A percentile compares a stretch with the other conserved stretches of the same genome.
Evolutionary conservation across 352 stramenopile species (phyloP).

Genomic region (Phytophthora sansomeana): DNA sequence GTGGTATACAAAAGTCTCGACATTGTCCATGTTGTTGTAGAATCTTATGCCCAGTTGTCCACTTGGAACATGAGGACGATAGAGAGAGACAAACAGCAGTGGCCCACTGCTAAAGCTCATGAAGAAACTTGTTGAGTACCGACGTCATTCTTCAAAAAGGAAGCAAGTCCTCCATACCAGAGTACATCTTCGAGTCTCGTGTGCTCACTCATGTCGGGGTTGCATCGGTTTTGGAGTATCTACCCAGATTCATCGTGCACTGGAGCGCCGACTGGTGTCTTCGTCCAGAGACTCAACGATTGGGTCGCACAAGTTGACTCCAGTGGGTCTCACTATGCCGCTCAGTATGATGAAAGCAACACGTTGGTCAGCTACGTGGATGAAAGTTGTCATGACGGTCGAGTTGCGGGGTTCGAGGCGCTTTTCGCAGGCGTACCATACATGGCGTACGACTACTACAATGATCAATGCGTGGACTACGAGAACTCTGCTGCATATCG

Average conservation of each 20-base stretch:
- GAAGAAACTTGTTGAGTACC: too few species aligned
- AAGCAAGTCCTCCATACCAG: too few species aligned
- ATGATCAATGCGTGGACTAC: constrained; percentile 6
- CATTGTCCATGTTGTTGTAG: too few species aligned
- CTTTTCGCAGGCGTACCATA: constrained; percentile 3
- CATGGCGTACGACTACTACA: constrained; percentile 14
- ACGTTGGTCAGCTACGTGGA: constrained; percentile 4
- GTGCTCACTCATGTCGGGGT: not conserved
- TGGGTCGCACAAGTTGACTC: constrained; percentile 1
- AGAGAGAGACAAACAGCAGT: too few species aligned
- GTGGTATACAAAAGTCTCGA: too few species aligned
- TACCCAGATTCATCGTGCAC: constrained; percentile 1
- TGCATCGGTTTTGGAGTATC: constrained; percentile 17
- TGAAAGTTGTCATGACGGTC: constrained; percentile 13
- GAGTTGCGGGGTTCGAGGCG: not conserved
- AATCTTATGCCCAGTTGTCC: too few species aligned
- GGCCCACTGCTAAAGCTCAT: too few species aligned
- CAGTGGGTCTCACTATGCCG: not conserved
- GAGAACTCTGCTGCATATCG: constrained; percentile 14
- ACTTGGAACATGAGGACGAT: too few species aligned
- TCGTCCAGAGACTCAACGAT: constrained; percentile 3
- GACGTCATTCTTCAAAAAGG: too few species aligned
- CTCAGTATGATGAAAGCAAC: constrained; percentile 3
- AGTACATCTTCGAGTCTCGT: too few species aligned
- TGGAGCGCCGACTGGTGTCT: constrained; percentile 4